phyloP scores from a whole-genome alignment of 1,139 yeast genomes.

The Nakaseomyces glabratus region DNA sequence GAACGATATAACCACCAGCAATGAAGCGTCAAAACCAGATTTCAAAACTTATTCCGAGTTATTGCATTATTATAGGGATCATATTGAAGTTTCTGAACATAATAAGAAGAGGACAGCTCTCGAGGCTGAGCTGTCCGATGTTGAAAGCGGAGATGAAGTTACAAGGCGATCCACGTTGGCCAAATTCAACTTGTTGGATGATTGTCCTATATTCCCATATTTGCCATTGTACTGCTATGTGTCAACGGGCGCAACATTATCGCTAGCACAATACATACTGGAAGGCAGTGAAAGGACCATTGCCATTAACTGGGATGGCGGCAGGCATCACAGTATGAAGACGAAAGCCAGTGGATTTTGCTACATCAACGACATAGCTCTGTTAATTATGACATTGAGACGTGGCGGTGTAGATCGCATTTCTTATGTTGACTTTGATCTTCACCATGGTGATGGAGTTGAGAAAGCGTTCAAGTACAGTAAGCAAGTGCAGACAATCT shows the following conservation, averaged over 20 bases:
- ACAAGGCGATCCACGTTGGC: neutral
- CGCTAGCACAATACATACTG: constrained; percentile 37
- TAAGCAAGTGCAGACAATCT: constrained; percentile 49
- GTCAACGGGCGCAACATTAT: constrained; percentile 52
- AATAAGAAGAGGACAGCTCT: neutral
- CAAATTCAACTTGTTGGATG: constrained; percentile 44
- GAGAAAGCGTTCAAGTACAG: constrained; percentile 55
- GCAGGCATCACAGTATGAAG: constrained; percentile 61
- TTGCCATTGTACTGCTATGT: constrained; percentile 43
- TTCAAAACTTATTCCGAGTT: no score
- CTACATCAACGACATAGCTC: constrained; percentile 58
- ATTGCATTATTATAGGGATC: no score
- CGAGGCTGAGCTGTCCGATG: no score
- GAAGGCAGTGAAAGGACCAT: constrained; percentile 26
- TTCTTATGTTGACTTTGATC: constrained; percentile 60
- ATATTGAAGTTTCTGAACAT: no score
- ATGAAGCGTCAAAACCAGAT: no score
- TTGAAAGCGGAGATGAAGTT: neutral
- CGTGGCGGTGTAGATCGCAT: constrained; percentile 38
- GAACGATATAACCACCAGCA: no score
- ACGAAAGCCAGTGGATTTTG: constrained; percentile 62
- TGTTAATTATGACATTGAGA: constrained; percentile 45
- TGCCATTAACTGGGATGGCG: constrained; percentile 71
- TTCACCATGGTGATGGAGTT: constrained; percentile 79
- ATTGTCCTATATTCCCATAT: constrained; percentile 55